Evolutionary conservation across 257 asterid genomes (phyloP).

Genomic region (Thymus quinquecostatus): DNA sequence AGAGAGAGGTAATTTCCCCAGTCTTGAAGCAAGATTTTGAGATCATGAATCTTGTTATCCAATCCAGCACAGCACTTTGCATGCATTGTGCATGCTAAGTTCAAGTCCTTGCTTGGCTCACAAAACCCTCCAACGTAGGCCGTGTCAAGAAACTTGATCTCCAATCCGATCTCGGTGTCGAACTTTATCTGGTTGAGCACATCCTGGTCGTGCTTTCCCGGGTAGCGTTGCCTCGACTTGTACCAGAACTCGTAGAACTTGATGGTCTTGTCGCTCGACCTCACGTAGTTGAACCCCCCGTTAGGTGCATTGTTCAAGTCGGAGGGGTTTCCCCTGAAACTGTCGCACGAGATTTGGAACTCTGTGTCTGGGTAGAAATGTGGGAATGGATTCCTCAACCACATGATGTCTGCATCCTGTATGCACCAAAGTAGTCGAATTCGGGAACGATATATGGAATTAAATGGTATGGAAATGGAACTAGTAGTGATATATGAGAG

Average conservation of each 20-base stretch:
- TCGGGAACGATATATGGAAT: no score
- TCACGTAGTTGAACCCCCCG: constrained; percentile 53
- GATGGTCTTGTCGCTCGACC: constrained; percentile 45
- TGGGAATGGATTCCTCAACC: constrained; percentile 58
- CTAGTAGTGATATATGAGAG: no score
- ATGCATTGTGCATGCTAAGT: constrained; percentile 60
- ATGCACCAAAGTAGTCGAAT: no score
- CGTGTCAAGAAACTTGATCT: constrained; percentile 53
- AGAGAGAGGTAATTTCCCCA: constrained; percentile 50
- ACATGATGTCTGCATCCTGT: constrained; percentile 66
- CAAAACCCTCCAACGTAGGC: constrained; percentile 62
- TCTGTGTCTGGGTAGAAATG: constrained; percentile 46
- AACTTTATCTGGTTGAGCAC: constrained; percentile 49
- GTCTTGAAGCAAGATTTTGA: constrained; percentile 47
- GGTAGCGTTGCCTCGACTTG: constrained; percentile 35
- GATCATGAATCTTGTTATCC: constrained; percentile 59
- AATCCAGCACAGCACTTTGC: constrained; percentile 70
- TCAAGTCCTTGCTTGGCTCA: constrained; percentile 52
- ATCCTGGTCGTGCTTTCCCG: constrained; percentile 54
- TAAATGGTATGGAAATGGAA: no score
- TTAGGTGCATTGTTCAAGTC: constrained; percentile 49
- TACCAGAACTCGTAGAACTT: constrained; percentile 62
- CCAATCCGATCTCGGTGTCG: constrained; percentile 40
- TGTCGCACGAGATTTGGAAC: constrained; percentile 57
- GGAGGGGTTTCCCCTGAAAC: constrained; percentile 28